Conservation (phyloP, 164 flowering plant genomes). For the Vitis rupestris region DNA sequence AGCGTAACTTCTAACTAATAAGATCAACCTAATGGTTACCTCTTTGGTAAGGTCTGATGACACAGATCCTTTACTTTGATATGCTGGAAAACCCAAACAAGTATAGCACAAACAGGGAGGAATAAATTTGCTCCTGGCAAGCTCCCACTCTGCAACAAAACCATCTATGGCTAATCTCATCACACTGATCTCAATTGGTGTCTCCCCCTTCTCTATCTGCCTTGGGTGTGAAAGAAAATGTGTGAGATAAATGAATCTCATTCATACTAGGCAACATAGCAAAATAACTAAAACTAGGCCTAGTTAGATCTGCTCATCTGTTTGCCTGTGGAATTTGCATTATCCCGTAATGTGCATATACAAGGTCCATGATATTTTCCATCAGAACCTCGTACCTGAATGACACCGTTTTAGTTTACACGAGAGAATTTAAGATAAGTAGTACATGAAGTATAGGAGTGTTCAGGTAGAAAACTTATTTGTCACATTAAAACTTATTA, state of each 20-base stretch:
- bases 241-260: conserved; percentile 13
- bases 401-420: neutral
- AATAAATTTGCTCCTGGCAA: conserved; percentile 42
- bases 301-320: conserved; percentile 31
- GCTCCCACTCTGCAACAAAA: conserved; percentile 45
- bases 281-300: neutral
- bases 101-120: conserved; percentile 64
- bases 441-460: too few relatives aligned
- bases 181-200: conserved; percentile 55
- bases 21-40: conserved; percentile 23
- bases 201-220: conserved; percentile 82
- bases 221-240: conserved; percentile 38
- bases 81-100: conserved; percentile 10
- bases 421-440: neutral
- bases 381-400: conserved; percentile 83
- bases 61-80: conserved; percentile 29
- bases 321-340: conserved; percentile 38
- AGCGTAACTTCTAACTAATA: neutral
- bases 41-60: conserved; percentile 24
- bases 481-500: too few relatives aligned
- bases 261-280: neutral
- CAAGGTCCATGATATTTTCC: conserved; percentile 96
- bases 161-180: conserved; percentile 49
- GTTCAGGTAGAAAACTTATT: too few relatives aligned
- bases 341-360: conserved; percentile 85